Conservation (phyloP, 2,329 filamentous ascomycete species). For the Exophiala lecanii-corni region DNA sequence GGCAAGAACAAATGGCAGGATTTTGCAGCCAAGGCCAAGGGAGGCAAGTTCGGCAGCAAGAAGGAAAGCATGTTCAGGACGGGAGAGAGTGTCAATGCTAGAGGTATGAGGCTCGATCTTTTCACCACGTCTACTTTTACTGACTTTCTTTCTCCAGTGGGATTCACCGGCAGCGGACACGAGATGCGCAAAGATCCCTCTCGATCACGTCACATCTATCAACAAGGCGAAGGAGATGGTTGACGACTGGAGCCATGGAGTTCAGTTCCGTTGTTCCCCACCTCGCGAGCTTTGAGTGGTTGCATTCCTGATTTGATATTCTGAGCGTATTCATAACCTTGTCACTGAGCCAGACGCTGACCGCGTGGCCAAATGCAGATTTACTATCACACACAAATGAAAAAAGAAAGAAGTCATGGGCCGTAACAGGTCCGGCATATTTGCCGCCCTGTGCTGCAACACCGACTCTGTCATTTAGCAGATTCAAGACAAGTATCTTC, state of each 20-base stretch:
- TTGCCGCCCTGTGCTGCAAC: too few relatives aligned
- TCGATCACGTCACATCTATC: conserved; percentile 78
- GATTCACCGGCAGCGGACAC: conserved; percentile 92
- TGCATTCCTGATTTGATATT: conserved; percentile 10
- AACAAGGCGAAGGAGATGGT: conserved; percentile 61
- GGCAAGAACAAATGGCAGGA: conserved; percentile 94
- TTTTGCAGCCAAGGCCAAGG: conserved; percentile 70
- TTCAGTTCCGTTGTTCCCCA: background rate
- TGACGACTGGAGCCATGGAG: conserved; percentile 3
- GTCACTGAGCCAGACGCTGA: conserved; percentile 18
- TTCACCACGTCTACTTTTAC: conserved; percentile 4
- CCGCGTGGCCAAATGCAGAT: conserved; percentile 18
- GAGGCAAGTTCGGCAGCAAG: conserved; percentile 57
- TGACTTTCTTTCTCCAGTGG: conserved; percentile 58
- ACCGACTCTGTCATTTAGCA: too few relatives aligned
- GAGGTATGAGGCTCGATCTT: conserved; percentile 57
- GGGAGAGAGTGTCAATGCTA: conserved; percentile 75
- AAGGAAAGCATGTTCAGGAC: conserved; percentile 98
- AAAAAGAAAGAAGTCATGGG: background rate
- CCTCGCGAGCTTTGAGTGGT: too few relatives aligned
- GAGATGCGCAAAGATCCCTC: conserved; percentile 89
- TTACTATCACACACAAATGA: too few relatives aligned
- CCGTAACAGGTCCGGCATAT: conserved; percentile 1
- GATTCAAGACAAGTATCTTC: conserved; percentile 22
- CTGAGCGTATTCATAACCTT: conserved; percentile 14